These are phyloP conservation scores for Herpetomonas samuelpessoai DNA, from an alignment of 208 protist genomes.

Conservation along the genomic window DNA sequence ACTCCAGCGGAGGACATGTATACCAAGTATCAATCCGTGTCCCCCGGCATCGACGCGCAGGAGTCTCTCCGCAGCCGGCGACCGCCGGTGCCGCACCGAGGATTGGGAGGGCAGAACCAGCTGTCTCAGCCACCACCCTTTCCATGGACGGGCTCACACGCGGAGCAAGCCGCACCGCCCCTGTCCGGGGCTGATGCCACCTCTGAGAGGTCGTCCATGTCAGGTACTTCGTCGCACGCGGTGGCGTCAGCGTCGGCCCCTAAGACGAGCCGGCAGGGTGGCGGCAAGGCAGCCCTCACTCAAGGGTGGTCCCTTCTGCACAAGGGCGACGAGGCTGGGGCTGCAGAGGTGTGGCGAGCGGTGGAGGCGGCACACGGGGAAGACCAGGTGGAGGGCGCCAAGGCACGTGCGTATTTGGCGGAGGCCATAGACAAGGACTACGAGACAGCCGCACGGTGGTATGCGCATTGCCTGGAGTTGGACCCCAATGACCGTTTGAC, in stretches of 20 bases:
- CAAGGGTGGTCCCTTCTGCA: slow-evolving; percentile 55
- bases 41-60: not conserved
- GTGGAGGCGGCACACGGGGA: slow-evolving; percentile 27
- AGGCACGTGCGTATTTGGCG: slow-evolving; percentile 59
- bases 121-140: not conserved
- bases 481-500: slow-evolving; percentile 74
- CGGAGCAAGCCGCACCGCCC: not conserved
- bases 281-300: slow-evolving; percentile 24
- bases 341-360: slow-evolving; percentile 42
- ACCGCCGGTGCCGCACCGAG: not conserved
- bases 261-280: not conserved
- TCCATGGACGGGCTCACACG: not conserved
- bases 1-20: not conserved
- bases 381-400: slow-evolving; percentile 46
- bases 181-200: not conserved
- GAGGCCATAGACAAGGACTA: slow-evolving; percentile 80
- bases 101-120: not conserved
- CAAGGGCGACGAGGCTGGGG: slow-evolving; percentile 45
- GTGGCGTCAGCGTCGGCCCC: no score
- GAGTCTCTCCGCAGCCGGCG: not conserved
- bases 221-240: not conserved
- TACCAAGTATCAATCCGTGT: slow-evolving; percentile 1
- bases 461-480: slow-evolving; percentile 45
- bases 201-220: slow-evolving; percentile 1
- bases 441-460: slow-evolving; percentile 45